phyloP scores from a whole-genome alignment of 140 eudicot genomes.

The Erigeron philadelphicus region DNA sequence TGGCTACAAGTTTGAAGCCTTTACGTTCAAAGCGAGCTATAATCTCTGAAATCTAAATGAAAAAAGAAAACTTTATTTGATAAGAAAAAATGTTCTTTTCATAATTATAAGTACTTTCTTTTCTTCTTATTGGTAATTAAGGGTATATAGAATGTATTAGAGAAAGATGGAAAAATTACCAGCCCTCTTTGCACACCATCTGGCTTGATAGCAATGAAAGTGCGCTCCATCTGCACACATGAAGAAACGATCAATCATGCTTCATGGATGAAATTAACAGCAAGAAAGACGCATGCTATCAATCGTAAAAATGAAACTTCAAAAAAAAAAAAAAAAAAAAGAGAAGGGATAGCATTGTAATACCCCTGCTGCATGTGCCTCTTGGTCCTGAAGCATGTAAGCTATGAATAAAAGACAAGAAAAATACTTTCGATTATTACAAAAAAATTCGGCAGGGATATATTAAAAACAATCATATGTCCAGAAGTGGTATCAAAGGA shows the following conservation, averaged over 20 bases:
- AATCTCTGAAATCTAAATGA: conserved; percentile 73
- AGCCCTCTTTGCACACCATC: conserved; percentile 99
- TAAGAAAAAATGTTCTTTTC: background rate
- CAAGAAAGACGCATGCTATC: background rate
- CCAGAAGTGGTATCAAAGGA: background rate
- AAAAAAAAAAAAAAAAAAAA: background rate
- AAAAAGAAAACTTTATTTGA: background rate
- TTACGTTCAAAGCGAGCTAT: conserved; percentile 89
- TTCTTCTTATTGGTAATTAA: background rate
- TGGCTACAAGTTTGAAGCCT: conserved; percentile 92
- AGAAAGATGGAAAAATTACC: conserved; percentile 34
- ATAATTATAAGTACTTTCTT: background rate
- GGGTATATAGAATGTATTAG: background rate
- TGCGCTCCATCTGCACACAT: conserved; percentile 68
- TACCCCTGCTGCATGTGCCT: conserved; percentile 88
- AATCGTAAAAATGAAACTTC: background rate
- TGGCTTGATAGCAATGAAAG: conserved; percentile 96
- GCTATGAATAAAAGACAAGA: conserved; percentile 37
- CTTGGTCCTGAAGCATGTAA: conserved; percentile 89
- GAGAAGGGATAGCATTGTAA: background rate
- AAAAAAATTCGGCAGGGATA: background rate
- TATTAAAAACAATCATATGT: background rate
- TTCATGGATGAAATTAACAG: conserved; percentile 5
- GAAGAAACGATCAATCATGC: background rate
- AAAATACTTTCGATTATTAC: background rate